phyloP scores from a whole-genome alignment of 2,329 filamentous ascomycete genomes.

The Paecilomyces fulvus region DNA sequence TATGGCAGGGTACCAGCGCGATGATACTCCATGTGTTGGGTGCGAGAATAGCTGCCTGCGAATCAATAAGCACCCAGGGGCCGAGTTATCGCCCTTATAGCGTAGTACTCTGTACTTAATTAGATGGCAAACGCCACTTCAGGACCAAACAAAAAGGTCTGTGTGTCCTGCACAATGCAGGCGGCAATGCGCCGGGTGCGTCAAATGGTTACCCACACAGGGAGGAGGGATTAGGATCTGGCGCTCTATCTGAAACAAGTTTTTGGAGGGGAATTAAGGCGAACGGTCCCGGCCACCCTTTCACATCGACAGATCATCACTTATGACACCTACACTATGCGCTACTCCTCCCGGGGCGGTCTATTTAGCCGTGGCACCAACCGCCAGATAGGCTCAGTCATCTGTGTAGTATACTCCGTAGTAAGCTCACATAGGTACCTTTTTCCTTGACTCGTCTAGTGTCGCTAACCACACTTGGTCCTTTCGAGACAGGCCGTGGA shows the following conservation, averaged over 20 bases:
- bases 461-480: neutral
- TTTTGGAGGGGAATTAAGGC: neutral
- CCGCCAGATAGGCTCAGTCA: neutral
- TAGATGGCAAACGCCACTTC: neutral
- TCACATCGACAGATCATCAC: neutral
- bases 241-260: constrained; percentile 1
- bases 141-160: neutral
- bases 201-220: neutral
- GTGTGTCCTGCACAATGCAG: neutral
- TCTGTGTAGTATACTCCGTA: neutral
- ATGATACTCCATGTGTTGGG: neutral
- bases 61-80: neutral
- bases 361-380: neutral
- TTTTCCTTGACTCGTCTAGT: neutral
- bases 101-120: neutral
- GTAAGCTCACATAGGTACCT: neutral
- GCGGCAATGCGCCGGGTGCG: neutral
- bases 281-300: neutral
- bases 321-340: neutral
- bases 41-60: neutral
- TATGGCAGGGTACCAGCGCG: neutral
- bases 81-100: neutral
- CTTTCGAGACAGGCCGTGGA: neutral
- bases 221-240: neutral
- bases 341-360: neutral